phyloP scores from a whole-genome alignment of 768 basidiomycete genomes.

The Panaeolus papilionaceus region DNA sequence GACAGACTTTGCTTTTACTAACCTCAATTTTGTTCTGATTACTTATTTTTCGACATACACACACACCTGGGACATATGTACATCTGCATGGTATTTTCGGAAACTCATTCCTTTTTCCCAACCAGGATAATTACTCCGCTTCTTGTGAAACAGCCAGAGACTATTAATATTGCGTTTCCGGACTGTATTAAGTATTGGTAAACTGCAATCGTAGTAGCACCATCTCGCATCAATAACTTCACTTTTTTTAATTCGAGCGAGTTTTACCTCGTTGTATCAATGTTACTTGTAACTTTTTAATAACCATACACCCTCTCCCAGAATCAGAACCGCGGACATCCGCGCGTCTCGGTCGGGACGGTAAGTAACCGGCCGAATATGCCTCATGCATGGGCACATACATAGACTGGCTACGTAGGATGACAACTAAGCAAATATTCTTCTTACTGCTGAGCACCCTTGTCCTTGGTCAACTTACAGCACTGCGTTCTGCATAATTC shows the following conservation, averaged over 20 bases:
- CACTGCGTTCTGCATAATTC: neutral
- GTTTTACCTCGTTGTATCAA: neutral
- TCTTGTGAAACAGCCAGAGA: slow-evolving; percentile 3
- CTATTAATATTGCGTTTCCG: neutral
- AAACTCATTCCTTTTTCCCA: neutral
- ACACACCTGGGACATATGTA: slow-evolving; percentile 6
- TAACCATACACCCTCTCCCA: too few species aligned
- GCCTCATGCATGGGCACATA: too few species aligned
- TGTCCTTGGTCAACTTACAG: neutral
- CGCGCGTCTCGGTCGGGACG: neutral
- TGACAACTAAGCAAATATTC: too few species aligned
- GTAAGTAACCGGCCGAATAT: neutral
- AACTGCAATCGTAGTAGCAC: neutral
- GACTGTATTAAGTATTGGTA: neutral
- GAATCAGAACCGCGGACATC: neutral
- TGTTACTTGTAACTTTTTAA: neutral
- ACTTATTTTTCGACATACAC: neutral
- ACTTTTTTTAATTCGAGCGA: neutral
- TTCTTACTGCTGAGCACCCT: neutral
- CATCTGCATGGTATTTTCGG: slow-evolving; percentile 1
- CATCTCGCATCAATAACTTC: neutral
- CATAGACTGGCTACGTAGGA: too few species aligned
- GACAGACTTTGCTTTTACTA: slow-evolving; percentile 12
- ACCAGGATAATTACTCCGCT: neutral
- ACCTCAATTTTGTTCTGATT: slow-evolving; percentile 9